These are phyloP conservation scores for Lophiostoma macrostomum DNA, from an alignment of 495 filamentous ascomycete species.

Conservation along the genomic window DNA sequence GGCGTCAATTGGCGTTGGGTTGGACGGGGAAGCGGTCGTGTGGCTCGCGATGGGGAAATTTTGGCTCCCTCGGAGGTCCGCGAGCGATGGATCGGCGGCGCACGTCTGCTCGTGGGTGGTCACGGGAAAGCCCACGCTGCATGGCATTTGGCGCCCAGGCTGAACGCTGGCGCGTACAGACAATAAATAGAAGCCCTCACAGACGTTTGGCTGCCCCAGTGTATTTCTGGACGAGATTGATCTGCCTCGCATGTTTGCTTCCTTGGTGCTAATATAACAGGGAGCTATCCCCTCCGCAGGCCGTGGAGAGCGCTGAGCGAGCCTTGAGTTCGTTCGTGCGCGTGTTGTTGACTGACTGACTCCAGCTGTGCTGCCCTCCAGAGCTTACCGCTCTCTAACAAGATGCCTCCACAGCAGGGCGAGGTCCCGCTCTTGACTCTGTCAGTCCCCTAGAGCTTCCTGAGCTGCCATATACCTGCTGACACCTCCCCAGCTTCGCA, in stretches of 20 bases:
- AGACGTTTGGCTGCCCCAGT: neutral
- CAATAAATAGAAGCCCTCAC: slow-evolving; percentile 19
- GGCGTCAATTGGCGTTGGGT: slow-evolving; percentile 22
- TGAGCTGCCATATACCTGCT: slow-evolving; percentile 4
- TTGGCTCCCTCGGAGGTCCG: slow-evolving; percentile 9
- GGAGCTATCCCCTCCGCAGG: too few species aligned
- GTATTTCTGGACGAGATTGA: neutral
- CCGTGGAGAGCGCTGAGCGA: too few species aligned
- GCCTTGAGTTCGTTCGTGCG: neutral
- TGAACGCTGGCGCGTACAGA: slow-evolving; percentile 9
- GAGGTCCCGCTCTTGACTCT: slow-evolving; percentile 77
- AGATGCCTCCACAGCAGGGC: slow-evolving; percentile 73
- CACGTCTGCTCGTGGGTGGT: too few species aligned
- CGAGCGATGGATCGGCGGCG: slow-evolving; percentile 6
- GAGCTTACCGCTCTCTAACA: slow-evolving; percentile 12
- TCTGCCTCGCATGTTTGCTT: neutral
- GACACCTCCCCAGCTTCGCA: slow-evolving; percentile 61
- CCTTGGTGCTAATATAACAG: too few species aligned
- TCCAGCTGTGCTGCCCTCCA: neutral
- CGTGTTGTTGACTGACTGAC: neutral
- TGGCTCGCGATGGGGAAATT: neutral
- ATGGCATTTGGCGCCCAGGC: slow-evolving; percentile 6
- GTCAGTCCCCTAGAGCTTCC: slow-evolving; percentile 50
- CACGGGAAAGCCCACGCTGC: neutral
- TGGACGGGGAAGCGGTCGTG: neutral